Conservation (phyloP, 768 basidiomycete genomes). For the Sporobolomyces phaffii region DNA sequence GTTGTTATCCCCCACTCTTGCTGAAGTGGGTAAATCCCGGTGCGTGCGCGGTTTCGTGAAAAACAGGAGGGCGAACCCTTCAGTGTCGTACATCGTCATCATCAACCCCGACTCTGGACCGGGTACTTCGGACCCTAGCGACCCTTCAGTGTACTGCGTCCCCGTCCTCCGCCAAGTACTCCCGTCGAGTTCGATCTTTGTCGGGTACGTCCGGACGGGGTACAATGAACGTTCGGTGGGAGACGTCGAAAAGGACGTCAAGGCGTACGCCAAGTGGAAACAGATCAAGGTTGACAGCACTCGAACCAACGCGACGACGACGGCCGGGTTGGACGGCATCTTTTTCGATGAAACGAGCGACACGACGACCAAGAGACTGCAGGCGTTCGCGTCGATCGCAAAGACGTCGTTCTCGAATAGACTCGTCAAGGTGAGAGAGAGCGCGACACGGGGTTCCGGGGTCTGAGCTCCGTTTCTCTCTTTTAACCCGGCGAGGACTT, state of each 20-base stretch:
- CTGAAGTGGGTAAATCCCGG: too few relatives aligned
- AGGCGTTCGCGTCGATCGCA: background rate
- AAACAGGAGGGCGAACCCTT: conserved; percentile 8
- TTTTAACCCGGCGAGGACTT: too few relatives aligned
- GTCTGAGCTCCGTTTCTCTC: too few relatives aligned
- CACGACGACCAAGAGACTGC: background rate
- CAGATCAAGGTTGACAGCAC: background rate
- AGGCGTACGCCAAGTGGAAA: background rate
- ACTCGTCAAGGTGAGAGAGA: background rate
- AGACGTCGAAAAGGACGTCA: background rate
- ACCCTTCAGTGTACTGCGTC: conserved; percentile 23
- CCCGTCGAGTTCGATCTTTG: background rate
- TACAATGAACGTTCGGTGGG: background rate
- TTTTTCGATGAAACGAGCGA: conserved; percentile 10
- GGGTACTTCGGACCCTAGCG: background rate
- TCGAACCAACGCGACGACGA: too few relatives aligned
- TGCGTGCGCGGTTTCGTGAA: too few relatives aligned
- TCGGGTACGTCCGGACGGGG: conserved; percentile 21
- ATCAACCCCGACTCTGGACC: conserved; percentile 21
- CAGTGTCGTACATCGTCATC: background rate
- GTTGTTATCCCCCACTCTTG: background rate
- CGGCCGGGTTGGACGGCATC: conserved; percentile 10
- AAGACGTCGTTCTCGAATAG: background rate
- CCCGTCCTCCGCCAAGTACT: conserved; percentile 4
- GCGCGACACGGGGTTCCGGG: too few relatives aligned